Evolutionary conservation across 176 grass and related monocot genomes (phyloP).

Genomic region (Pontederia paniculata): DNA sequence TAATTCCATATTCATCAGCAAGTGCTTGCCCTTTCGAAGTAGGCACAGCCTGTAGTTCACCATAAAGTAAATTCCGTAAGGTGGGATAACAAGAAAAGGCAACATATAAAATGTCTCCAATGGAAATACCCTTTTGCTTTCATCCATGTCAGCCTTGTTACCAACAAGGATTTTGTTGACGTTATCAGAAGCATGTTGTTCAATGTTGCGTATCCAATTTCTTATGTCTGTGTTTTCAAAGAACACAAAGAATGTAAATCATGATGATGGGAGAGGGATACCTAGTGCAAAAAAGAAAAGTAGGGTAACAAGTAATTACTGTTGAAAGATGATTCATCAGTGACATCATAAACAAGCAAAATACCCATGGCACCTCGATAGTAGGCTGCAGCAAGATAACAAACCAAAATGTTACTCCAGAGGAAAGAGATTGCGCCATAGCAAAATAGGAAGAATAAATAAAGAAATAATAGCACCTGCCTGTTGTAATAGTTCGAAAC

Average conservation of each 20-base stretch:
- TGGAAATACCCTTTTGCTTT: constrained; percentile 8
- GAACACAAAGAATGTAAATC: not conserved
- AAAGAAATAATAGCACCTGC: not conserved
- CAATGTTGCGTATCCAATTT: constrained; percentile 19
- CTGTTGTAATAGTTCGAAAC: constrained; percentile 22
- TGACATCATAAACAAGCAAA: constrained; percentile 22
- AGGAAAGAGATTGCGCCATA: not conserved
- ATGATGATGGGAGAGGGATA: not conserved
- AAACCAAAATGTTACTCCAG: not conserved
- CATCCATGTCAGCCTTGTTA: constrained; percentile 21
- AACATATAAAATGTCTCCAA: not conserved
- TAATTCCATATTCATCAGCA: constrained; percentile 19
- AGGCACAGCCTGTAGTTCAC: constrained; percentile 11
- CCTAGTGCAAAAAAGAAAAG: not conserved
- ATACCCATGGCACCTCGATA: constrained; percentile 21
- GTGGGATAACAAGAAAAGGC: not conserved
- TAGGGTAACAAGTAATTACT: constrained; percentile 5
- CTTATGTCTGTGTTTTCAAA: constrained; percentile 14
- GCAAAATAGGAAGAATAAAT: too few species aligned
- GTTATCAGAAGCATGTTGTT: constrained; percentile 23
- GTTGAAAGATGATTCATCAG: constrained; percentile 19
- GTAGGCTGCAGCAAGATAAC: not conserved
- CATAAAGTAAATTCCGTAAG: not conserved
- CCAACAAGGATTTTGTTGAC: constrained; percentile 20
- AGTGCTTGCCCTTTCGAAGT: constrained; percentile 19